Percentiles rank a stretch among this genome's conserved stretches.
Conservation (phyloP, 2,329 filamentous ascomycete genomes). For the Ceratocystis eucalypticola region DNA sequence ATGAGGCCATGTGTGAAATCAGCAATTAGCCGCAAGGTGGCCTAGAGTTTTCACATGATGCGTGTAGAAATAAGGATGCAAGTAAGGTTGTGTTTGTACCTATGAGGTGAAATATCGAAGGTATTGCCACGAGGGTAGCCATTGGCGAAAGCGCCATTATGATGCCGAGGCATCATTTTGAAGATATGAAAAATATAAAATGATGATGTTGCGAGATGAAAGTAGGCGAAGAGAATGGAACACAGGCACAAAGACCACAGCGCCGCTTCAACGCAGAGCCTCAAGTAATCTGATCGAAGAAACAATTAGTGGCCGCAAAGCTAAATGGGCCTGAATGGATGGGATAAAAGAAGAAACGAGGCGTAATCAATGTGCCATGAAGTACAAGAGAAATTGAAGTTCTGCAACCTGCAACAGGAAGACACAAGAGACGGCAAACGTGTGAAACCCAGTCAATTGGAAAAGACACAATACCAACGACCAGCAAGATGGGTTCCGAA, state of each 20-base stretch:
- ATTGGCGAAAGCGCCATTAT: slow-evolving; percentile 61
- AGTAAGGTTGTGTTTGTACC: slow-evolving; percentile 39
- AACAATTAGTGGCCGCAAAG: not conserved
- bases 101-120: slow-evolving; percentile 80
- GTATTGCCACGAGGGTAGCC: slow-evolving; percentile 66
- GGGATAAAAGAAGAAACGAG: slow-evolving; percentile 1
- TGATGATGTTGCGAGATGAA: slow-evolving; percentile 1
- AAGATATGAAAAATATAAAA: slow-evolving; percentile 22
- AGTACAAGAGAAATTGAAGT: not conserved
- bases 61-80: not conserved
- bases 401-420: not conserved
- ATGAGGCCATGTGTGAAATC: not conserved
- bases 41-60: not conserved
- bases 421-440: not conserved
- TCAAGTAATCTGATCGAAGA: not conserved
- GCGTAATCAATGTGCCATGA: not conserved
- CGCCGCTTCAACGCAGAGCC: not conserved
- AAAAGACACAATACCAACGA: slow-evolving; percentile 15
- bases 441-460: slow-evolving; percentile 6
- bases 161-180: slow-evolving; percentile 78
- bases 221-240: not conserved
- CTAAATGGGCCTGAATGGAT: not conserved
- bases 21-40: slow-evolving; percentile 9
- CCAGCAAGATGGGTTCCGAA: slow-evolving; percentile 1
- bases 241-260: not conserved